Evolutionary conservation across 2,329 filamentous ascomycete genomes (phyloP).

Genomic region (Colletotrichum lentis): DNA sequence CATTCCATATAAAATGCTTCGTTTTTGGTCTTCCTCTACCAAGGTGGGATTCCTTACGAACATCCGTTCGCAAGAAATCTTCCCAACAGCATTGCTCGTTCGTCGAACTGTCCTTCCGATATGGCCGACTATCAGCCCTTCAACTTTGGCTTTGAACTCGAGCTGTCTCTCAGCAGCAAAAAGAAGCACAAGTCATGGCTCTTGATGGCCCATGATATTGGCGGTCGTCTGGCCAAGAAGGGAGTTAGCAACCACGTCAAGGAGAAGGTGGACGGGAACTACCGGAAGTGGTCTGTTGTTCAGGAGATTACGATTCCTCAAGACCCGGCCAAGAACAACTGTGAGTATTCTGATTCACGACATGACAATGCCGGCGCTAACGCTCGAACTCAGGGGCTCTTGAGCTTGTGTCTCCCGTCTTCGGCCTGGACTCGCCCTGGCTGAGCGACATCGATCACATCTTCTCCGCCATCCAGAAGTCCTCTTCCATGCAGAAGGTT

Average conservation of each 20-base stretch:
- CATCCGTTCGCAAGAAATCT: background rate
- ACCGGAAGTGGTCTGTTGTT: constrained; percentile 50
- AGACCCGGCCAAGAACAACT: constrained; percentile 46
- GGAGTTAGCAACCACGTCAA: constrained; percentile 49
- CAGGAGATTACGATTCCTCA: constrained; percentile 50
- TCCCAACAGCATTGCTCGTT: background rate
- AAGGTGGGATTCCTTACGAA: background rate
- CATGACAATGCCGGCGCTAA: background rate
- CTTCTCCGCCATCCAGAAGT: constrained; percentile 43
- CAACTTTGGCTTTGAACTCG: constrained; percentile 51
- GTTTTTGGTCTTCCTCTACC: background rate
- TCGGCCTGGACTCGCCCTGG: constrained; percentile 44
- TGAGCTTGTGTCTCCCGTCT: constrained; percentile 51
- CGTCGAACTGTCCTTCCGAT: background rate
- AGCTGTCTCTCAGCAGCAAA: constrained; percentile 48
- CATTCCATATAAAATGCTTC: background rate
- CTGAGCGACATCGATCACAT: constrained; percentile 44
- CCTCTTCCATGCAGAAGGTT: constrained; percentile 42
- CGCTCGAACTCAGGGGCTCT: constrained; percentile 42
- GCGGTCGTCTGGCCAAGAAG: constrained; percentile 44
- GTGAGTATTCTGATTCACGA: constrained; percentile 39
- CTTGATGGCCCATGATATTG: constrained; percentile 48
- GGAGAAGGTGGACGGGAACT: constrained; percentile 45
- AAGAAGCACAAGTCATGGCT: constrained; percentile 48
- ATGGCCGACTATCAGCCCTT: constrained; percentile 27